phyloP scores from a whole-genome alignment of 2,329 filamentous ascomycete species.

The Lachnellula willkommii region DNA sequence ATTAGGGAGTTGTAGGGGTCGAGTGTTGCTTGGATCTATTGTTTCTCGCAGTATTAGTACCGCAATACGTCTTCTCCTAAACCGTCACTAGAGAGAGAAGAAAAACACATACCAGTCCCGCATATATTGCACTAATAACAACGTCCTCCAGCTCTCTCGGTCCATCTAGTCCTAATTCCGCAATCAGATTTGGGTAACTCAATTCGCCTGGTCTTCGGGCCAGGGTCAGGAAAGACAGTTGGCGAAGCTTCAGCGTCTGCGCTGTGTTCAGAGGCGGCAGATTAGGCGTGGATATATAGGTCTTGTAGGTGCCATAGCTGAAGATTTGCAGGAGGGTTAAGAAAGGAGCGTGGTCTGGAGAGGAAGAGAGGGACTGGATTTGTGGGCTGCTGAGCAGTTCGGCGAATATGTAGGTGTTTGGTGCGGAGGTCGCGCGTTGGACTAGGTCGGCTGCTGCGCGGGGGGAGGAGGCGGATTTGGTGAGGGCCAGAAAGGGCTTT shows the following conservation, averaged over 20 bases:
- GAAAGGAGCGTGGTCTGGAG: constrained; percentile 56
- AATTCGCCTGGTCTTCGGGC: constrained; percentile 50
- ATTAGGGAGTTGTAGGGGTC: constrained; percentile 72
- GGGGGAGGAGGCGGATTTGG: constrained; percentile 77
- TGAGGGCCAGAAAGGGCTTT: constrained; percentile 84
- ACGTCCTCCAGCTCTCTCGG: constrained; percentile 74
- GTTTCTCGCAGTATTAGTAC: too few relatives aligned
- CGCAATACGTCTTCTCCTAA: too few relatives aligned
- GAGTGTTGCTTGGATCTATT: constrained; percentile 57
- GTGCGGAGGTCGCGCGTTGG: constrained; percentile 79
- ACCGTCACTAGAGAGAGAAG: too few relatives aligned
- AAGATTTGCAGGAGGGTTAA: constrained; percentile 80
- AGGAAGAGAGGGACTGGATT: constrained; percentile 65
- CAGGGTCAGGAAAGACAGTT: constrained; percentile 82
- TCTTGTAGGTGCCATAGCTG: constrained; percentile 81
- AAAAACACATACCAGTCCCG: constrained; percentile 57
- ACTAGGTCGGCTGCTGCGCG: constrained; percentile 82
- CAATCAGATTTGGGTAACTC: constrained; percentile 51
- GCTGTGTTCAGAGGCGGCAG: constrained; percentile 68
- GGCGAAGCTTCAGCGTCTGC: constrained; percentile 80
- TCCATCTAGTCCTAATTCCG: constrained; percentile 60
- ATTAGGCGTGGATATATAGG: constrained; percentile 52
- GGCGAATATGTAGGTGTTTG: constrained; percentile 87
- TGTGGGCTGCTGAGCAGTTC: constrained; percentile 81
- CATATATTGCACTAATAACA: constrained; percentile 82